Evolutionary conservation across 1,139 yeast genomes (phyloP), one percentile per base, ranked within the genome.

Genomic region (Saccharomyces hybrid): DNA sequence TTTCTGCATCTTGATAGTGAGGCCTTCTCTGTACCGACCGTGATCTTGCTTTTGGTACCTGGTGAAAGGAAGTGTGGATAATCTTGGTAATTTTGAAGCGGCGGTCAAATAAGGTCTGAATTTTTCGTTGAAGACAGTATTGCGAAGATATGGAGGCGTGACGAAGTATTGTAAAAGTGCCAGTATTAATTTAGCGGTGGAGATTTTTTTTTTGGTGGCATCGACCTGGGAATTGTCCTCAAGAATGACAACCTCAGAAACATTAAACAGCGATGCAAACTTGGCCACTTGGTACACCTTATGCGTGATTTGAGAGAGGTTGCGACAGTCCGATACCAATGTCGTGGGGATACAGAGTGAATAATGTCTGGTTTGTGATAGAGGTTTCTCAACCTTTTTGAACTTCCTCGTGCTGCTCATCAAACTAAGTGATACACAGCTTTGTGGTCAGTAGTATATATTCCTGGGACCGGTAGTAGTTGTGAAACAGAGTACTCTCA

Each of bases 121-220:
- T 26, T 73, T 68, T 52, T 75, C 72, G 55, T 76, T 76, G 71
- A 90, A 87, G 8, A 85, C 76, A 0, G 84, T 72, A 58, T 83
- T 82, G 26, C 85, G 79, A 46, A 90, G 75, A 65, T 90, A 88
- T 51, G 91, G 88, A 1, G 97, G 97, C 0, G 97, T 90, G 14
- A 90, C 81, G 64, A 88, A 88, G 65, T 75, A 90, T 66, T 89
- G 96, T 53, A 90, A 73, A 52, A 90, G 74, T 1, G 85, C 76
- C 0, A 95, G 95, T 49, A 88, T 75, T 16, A 83, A 64, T 64
- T 84, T 71, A 0, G 83, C 73, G 50, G 79, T 75, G 57, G 57
- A 71, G 56, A 53, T 65, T 59, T 54, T 62, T 59, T 47, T 56
- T 46, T 53, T 51, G 25, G 46, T 50, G 49, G n/a, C 50, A 32